phyloP scores from a whole-genome alignment of 2,329 filamentous ascomycete genomes.

The Arthrobotrys megalospora region DNA sequence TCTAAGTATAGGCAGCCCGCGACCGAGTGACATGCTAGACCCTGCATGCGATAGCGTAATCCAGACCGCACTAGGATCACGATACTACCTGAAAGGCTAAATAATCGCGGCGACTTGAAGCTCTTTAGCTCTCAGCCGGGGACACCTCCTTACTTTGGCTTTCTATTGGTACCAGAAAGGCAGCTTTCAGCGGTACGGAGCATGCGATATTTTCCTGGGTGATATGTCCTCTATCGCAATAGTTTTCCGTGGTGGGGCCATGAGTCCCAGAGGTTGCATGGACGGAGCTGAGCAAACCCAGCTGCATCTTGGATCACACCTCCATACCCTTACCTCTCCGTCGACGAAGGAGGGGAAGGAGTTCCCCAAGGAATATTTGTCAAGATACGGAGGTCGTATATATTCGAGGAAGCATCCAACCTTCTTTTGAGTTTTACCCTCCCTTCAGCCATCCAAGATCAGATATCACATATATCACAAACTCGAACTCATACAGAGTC shows the following conservation, averaged over 20 bases:
- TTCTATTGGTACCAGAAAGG: conserved; percentile 11
- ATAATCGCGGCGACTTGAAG: conserved; percentile 7
- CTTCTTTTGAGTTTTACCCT: conserved; percentile 18
- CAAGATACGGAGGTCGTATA: conserved; percentile 41
- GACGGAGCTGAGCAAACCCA: conserved; percentile 46
- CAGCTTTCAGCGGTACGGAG: conserved; percentile 43
- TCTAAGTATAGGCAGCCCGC: conserved; percentile 57
- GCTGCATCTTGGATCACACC: conserved; percentile 55
- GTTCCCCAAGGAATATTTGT: conserved; percentile 43
- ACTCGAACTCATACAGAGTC: background rate
- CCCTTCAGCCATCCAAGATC: conserved; percentile 6
- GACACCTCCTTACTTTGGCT: conserved; percentile 22
- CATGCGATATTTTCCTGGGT: conserved; percentile 44
- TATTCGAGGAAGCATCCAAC: conserved; percentile 36
- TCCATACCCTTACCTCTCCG: conserved; percentile 24
- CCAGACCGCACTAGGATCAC: conserved; percentile 40
- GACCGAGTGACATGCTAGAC: conserved; percentile 49
- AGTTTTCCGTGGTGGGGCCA: conserved; percentile 53
- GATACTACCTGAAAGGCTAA: conserved; percentile 51
- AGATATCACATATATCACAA: conserved; percentile 28
- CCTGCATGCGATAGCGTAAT: conserved; percentile 57
- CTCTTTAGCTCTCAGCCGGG: conserved; percentile 25
- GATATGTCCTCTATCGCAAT: conserved; percentile 30
- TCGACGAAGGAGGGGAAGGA: conserved; percentile 41
- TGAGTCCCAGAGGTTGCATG: conserved; percentile 54